Base-by-base conservation (phyloP, 305 asterid species). In the Andrographis paniculata region DNA sequence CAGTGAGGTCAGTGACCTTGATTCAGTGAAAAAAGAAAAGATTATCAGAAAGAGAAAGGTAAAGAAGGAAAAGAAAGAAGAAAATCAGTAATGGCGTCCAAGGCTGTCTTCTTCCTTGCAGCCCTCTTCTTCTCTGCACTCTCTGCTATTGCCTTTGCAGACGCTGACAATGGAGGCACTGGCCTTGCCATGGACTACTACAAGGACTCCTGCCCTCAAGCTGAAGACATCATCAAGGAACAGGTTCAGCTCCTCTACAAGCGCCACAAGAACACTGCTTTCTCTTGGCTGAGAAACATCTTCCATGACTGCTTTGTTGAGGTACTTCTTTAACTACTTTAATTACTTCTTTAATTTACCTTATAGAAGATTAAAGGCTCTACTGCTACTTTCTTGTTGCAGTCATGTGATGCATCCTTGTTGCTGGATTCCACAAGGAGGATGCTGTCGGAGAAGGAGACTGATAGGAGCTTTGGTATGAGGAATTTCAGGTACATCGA, bases 261-360 rank as follows among this genome's bases (percentile, higher is more conserved):
- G 67, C 94, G 96, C 69, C 98, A 89, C 88, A 89, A 89, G 79
- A 89, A 89, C 83, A 89, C 98, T 41, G 98, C 98, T 1, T 89
- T 85, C 63, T 91, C 95, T 17, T 91, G 98, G 96, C 95, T 89
- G 45, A 76, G 98, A 50, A 89, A 86, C 81, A 80, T 89, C 56
- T 89, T 89, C 77, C 98, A 89, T 48, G 98, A 89, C 83, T 85
- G 98, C 82, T 75, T 74, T 50, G 98, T 89, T 30, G 84, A 82
- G 94, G 97, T 84, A 42, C 35, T 9, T 20, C 27, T 17, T 30
- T n/a, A 11, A 11, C 15, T 13, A n/a, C 40, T 27, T 27, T 27
- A 5, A 27, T 5, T 6, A 27, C 9, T 0, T 27, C 10, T 27
- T 27, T 5, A 27, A 27, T 27, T n/a, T n/a, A n/a, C n/a, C n/a